Evolutionary conservation across 768 basidiomycete genomes (phyloP), one percentile per base, ranked within the genome.

Genomic region (Amanita subjunquillea): DNA sequence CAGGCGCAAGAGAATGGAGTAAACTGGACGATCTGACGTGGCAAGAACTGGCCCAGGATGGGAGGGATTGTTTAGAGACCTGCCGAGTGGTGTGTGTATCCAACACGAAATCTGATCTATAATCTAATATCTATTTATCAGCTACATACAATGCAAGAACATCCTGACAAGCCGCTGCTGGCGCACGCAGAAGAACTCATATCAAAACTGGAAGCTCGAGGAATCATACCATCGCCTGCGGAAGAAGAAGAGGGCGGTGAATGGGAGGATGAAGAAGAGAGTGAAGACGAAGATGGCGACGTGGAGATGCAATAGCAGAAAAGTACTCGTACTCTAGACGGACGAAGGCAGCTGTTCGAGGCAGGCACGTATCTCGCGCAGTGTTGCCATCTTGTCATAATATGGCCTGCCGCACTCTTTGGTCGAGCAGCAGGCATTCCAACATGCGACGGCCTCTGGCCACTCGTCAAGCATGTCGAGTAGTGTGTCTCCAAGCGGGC

Each of bases 31-130:
- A 75, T 15, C 59, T 85, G 56, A 77, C 77, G 3, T 87, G 85
- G 80, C 75, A 86, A 62, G 90, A 93, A 56, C 79, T 92, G 42
- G 85, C 80, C 5, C 78, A 76, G 51, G 89, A 93, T 62, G 71
- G 89, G 0, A 72, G 87, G 56, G 85, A 91, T 62, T 88, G 88
- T 62, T 65, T 95, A 53, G 85, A 91, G 56, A 90, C 87, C 6
- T 92, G 90, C 67, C 78, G 83, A 67, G 79, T 75, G 64, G 90
- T 90, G 51, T 55, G 80, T 69, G n/a, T 52, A 15, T 17, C 49
- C 41, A 38, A 15, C 7, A 17, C 39, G 42, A 41, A 22, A 42
- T 5, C 43, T 48, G 20, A 29, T 23, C 36, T 22, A 34, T 56
- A 51, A 12, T 37, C 23, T 41, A 13, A 61, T 38, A 30, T 44